Evolutionary conservation across 1,139 yeast species (phyloP), one percentile per base, ranked within the genome.

Genomic region (Petasospora fabianii): DNA sequence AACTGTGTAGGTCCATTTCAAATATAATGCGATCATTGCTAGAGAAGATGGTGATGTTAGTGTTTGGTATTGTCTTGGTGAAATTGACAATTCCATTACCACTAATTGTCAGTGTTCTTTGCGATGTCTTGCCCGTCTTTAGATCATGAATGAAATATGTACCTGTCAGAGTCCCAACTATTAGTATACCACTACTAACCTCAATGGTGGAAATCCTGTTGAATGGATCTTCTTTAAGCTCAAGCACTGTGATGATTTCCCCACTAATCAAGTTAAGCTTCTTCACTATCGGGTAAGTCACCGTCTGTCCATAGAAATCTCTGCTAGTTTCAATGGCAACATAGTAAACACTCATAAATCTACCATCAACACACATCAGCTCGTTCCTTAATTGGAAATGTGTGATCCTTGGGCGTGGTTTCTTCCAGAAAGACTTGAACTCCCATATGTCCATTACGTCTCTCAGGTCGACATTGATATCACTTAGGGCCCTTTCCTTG

Each of bases 161-260:
- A 1, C 84, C 84, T 42, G 69, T 73, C 43, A 75, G 71, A 0
- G 83, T 76, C 0, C 84, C 84, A 21, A 75, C 69, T 4, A 68
- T 73, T 18, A 76, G 56, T 20, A 65, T 54, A n/a, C 60, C 61
- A 32, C 65, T 54, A 12, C 73, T 62, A 39, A 75, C 68, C 9
- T 73, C 61, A 41, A 77, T 51, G 2, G 80, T 71, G 11, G 81
- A 72, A 5, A 77, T 62, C 38, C 74, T 58, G 9, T 66, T 58
- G 44, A 60, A 61, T 17, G 49, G 46, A 14, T 49, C 43, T 19
- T 68, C 60, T 12, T 50, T 48, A 26, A 73, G 50, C 6, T 69
- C 73, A n/a, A 72, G 47, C 3, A 73, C 48, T 62, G 68, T 46
- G 56, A 68, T 30, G 57, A 56, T 50, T 53, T 63, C 62, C 53